Percentiles rank a stretch among this genome's conserved stretches.
These are phyloP conservation scores for Beta vulgaris DNA, from an alignment of 148 eudicot genomes.

Conservation along the genomic window DNA sequence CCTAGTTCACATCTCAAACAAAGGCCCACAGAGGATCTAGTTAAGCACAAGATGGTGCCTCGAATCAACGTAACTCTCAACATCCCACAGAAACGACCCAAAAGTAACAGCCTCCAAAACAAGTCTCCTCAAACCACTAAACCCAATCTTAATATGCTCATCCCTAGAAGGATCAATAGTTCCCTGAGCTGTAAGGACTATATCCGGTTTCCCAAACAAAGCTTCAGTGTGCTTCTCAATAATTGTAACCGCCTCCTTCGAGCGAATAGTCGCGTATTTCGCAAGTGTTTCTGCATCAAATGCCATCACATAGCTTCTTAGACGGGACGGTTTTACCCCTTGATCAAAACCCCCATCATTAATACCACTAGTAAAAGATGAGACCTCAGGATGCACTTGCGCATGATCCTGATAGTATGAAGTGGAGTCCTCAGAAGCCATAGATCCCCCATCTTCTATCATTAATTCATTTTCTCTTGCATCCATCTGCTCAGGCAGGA, in stretches of 20 bases:
- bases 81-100: conserved; percentile 97
- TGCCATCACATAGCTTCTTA: conserved; percentile 83
- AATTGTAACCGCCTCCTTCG: conserved; percentile 73
- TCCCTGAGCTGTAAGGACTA: conserved; percentile 66
- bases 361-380: conserved; percentile 50
- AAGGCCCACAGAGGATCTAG: conserved; percentile 22
- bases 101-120: conserved; percentile 93
- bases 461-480: conserved; percentile 31
- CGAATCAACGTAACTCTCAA: conserved; percentile 86
- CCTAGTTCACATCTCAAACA: background rate
- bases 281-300: conserved; percentile 86
- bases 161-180: conserved; percentile 75
- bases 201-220: conserved; percentile 88
- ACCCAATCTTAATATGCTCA: conserved; percentile 72
- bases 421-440: conserved; percentile 20
- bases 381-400: conserved; percentile 57
- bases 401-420: conserved; percentile 24
- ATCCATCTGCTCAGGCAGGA: conserved; percentile 55
- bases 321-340: conserved; percentile 63
- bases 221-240: conserved; percentile 96
- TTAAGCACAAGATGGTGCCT: conserved; percentile 73
- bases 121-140: conserved; percentile 72
- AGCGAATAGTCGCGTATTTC: conserved; percentile 70
- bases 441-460: conserved; percentile 24
- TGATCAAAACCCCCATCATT: conserved; percentile 47